phyloP scores from a whole-genome alignment of 768 basidiomycete species.

The Xerocomellus intermedius region DNA sequence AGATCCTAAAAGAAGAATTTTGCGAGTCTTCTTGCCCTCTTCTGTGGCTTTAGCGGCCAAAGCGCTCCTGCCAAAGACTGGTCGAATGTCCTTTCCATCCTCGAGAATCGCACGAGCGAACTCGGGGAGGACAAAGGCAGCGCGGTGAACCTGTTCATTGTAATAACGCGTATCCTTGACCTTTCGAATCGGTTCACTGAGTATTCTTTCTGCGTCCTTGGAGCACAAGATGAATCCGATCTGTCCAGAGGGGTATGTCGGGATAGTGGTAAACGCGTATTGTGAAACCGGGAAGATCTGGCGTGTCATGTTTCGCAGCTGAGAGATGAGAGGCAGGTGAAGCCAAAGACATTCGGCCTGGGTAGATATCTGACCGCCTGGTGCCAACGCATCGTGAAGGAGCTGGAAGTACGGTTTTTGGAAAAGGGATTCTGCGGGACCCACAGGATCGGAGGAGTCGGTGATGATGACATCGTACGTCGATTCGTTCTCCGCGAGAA shows the following conservation, averaged over 20 bases:
- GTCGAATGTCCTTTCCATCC: conserved; percentile 67
- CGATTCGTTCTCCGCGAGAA: conserved; percentile 81
- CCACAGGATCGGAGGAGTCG: conserved; percentile 97
- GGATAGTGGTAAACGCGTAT: conserved; percentile 95
- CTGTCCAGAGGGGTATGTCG: conserved; percentile 97
- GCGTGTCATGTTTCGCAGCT: conserved; percentile 66
- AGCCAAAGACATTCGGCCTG: conserved; percentile 97
- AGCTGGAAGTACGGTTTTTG: conserved; percentile 97
- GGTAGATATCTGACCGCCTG: conserved; percentile 91
- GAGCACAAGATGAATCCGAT: conserved; percentile 94
- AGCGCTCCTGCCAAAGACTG: conserved; percentile 69
- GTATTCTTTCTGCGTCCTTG: conserved; percentile 66
- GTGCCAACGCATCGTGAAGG: conserved; percentile 82
- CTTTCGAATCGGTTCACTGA: conserved; percentile 71
- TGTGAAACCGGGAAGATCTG: conserved; percentile 77
- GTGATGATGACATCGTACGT: conserved; percentile 98
- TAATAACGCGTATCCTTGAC: conserved; percentile 80
- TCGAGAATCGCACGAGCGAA: conserved; percentile 77
- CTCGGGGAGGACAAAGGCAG: conserved; percentile 91
- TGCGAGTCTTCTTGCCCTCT: conserved; percentile 51
- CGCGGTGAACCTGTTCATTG: conserved; percentile 73
- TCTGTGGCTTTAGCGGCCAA: conserved; percentile 41
- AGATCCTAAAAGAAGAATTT: conserved; percentile 86
- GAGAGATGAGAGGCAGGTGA: conserved; percentile 82
- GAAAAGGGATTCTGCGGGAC: conserved; percentile 92